A percentile compares a stretch with the other conserved stretches of the same genome.
Conservation (phyloP, 768 basidiomycete species). For the Mycena floridula region DNA sequence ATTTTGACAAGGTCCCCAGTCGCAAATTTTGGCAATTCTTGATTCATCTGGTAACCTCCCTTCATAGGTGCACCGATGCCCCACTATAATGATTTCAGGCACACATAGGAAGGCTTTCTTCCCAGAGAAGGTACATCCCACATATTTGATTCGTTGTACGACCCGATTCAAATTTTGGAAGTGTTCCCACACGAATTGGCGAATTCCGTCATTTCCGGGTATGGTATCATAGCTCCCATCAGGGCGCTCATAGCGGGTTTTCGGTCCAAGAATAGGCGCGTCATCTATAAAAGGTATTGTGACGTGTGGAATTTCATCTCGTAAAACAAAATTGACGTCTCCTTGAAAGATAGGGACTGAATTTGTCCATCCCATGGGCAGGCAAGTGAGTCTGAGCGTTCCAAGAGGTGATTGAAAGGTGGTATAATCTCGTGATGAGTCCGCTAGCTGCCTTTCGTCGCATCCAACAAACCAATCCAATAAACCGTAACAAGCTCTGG, state of each 20-base stretch:
- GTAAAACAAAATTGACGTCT: conserved; percentile 19
- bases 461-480: conserved; percentile 20
- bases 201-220: conserved; percentile 17
- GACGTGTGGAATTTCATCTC: conserved; percentile 21
- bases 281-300: conserved; percentile 27
- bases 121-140: conserved; percentile 18
- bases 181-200: conserved; percentile 23
- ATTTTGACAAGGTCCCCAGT: conserved; percentile 11
- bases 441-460: conserved; percentile 19
- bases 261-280: conserved; percentile 16
- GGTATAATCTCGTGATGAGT: conserved; percentile 21
- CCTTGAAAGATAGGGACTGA: conserved; percentile 23
- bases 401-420: conserved; percentile 24
- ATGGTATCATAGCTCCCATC: conserved; percentile 17
- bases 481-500: conserved; percentile 12
- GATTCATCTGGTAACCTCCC: conserved; percentile 15
- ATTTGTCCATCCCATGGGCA: conserved; percentile 29
- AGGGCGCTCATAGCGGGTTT: conserved; percentile 10
- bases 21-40: conserved; percentile 12
- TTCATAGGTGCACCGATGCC: conserved; percentile 21
- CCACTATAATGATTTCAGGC: conserved; percentile 12
- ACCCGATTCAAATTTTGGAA: conserved; percentile 16
- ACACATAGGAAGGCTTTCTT: conserved; percentile 18
- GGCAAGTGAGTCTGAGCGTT: conserved; percentile 10
- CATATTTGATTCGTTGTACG: conserved; percentile 14